Conservation (phyloP, 805 yeast species). For the Candida silvicultrix region DNA sequence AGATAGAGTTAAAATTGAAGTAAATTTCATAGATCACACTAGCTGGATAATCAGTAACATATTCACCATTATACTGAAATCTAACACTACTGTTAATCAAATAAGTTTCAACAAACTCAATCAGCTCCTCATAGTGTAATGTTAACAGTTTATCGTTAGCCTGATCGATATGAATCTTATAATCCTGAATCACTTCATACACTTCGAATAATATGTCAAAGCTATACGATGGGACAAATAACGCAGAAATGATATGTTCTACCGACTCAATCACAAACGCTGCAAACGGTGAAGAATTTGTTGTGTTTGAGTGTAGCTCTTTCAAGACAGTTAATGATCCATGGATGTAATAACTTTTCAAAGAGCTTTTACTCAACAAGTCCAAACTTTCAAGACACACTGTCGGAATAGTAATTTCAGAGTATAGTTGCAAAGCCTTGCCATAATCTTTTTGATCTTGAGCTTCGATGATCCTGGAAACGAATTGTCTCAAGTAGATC, state of each 20-base stretch:
- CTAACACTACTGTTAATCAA: constrained; percentile 1
- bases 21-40: constrained; percentile 7
- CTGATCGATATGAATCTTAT: constrained; percentile 3
- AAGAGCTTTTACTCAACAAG: constrained; percentile 2
- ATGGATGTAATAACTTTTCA: constrained; percentile 10
- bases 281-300: constrained; percentile 13
- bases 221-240: constrained; percentile 17
- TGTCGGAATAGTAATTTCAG: constrained; percentile 7
- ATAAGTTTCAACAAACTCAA: constrained; percentile 5
- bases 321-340: constrained; percentile 12
- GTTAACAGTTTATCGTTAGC: constrained; percentile 8
- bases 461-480: constrained; percentile 8
- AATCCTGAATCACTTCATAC: constrained; percentile 6
- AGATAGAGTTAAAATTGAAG: constrained; percentile 9
- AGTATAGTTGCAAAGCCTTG: constrained; percentile 3
- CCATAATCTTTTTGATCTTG: constrained; percentile 4
- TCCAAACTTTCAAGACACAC: constrained; percentile 13
- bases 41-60: constrained; percentile 13
- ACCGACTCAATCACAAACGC: constrained; percentile 6
- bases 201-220: constrained; percentile 13
- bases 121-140: constrained; percentile 3
- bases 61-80: constrained; percentile 1
- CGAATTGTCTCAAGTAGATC: constrained; percentile 4
- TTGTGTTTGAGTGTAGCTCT: constrained; percentile 8
- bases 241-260: constrained; percentile 2